Percentiles rank a stretch among this genome's conserved stretches.
phyloP scores from a whole-genome alignment of 352 stramenopile species.

The Globisporangium megalacanthum region DNA sequence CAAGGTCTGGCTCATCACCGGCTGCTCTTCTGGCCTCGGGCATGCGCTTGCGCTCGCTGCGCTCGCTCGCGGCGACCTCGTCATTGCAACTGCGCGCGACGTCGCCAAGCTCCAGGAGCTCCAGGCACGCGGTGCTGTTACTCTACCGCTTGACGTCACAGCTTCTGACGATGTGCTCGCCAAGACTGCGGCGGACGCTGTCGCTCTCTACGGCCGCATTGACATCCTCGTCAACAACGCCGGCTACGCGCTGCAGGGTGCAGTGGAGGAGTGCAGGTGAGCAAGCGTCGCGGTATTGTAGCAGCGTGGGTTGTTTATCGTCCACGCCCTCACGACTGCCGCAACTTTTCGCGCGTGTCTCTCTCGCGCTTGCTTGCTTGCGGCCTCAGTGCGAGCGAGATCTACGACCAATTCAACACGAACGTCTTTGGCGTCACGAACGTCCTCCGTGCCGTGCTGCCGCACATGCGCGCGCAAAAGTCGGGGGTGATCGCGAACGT shows the following conservation, averaged over 20 bases:
- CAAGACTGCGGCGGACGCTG: constrained; percentile 22
- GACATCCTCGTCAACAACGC: constrained; percentile 55
- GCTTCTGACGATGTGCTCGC: constrained; percentile 23
- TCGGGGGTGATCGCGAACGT: constrained; percentile 28
- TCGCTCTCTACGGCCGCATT: constrained; percentile 35
- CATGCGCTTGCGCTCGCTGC: constrained; percentile 35
- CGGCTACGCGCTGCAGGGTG: constrained; percentile 33
- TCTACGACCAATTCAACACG: constrained; percentile 23
- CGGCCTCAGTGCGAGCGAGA: constrained; percentile 11
- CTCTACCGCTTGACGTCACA: constrained; percentile 38
- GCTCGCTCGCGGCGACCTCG: constrained; percentile 34
- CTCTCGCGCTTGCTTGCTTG: neutral
- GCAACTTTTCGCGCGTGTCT: neutral
- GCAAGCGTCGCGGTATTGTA: neutral
- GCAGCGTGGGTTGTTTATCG: no score
- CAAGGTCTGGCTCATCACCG: constrained; percentile 53
- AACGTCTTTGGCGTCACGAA: constrained; percentile 25
- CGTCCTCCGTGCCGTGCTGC: constrained; percentile 21
- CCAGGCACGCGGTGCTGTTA: constrained; percentile 18
- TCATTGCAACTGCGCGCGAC: constrained; percentile 43
- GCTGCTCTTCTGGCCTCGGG: constrained; percentile 43
- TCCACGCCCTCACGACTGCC: no score
- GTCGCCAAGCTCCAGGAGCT: constrained; percentile 29
- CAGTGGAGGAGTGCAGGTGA: constrained; percentile 36
- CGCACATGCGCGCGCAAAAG: constrained; percentile 23